Conservation (phyloP, 352 stramenopile genomes). For the Thalassiosira mediterranea region DNA sequence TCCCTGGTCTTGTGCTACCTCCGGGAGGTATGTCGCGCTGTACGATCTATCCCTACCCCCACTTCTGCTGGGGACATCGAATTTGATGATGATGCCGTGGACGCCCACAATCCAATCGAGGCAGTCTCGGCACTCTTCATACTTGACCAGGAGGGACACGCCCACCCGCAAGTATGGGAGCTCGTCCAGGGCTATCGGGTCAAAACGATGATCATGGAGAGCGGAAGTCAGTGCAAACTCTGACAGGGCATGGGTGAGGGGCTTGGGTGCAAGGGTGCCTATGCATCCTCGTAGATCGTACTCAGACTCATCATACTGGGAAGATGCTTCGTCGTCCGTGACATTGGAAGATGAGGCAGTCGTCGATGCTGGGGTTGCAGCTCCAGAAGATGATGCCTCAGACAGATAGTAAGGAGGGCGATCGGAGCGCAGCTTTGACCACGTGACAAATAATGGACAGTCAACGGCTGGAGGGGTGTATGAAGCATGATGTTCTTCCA, state of each 20-base stretch:
- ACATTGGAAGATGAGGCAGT: constrained; percentile 23
- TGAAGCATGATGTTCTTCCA: background rate
- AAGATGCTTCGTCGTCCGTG: constrained; percentile 16
- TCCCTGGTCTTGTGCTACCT: constrained; percentile 70
- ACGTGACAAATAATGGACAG: constrained; percentile 79
- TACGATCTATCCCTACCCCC: constrained; percentile 1
- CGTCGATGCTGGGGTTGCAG: constrained; percentile 18
- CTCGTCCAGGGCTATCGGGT: constrained; percentile 64
- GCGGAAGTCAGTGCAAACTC: constrained; percentile 74
- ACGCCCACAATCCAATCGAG: constrained; percentile 78
- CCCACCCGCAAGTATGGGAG: constrained; percentile 61
- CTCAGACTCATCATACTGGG: constrained; percentile 11
- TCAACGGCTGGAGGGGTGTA: constrained; percentile 34
- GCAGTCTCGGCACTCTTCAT: constrained; percentile 68
- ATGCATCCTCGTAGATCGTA: constrained; percentile 79
- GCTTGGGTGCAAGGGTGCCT: constrained; percentile 57
- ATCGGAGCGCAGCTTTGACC: constrained; percentile 54
- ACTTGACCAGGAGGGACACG: constrained; percentile 75
- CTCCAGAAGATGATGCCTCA: constrained; percentile 4
- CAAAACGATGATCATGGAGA: constrained; percentile 71
- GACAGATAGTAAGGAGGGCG: background rate
- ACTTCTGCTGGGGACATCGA: constrained; percentile 25
- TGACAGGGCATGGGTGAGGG: constrained; percentile 47
- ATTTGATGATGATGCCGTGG: constrained; percentile 80
- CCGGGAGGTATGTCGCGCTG: constrained; percentile 71